Base-by-base conservation (phyloP, 2,329 filamentous ascomycete genomes). In the Rutstroemia sp. region DNA sequence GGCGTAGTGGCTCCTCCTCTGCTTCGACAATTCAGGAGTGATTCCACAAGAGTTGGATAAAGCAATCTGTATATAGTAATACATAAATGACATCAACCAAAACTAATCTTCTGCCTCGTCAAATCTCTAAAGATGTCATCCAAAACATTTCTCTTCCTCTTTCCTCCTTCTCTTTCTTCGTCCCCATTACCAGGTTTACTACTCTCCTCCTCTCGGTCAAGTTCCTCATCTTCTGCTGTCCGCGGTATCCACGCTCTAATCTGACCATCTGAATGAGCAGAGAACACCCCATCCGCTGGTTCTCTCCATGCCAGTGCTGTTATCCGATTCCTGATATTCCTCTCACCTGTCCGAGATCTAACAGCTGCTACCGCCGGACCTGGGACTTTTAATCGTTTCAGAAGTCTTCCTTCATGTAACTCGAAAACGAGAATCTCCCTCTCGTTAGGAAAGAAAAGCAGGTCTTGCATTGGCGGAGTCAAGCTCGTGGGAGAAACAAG, bases 371-470 rank as follows among this genome's bases (percentile, higher is more conserved):
- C 71, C 8, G 73, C 71, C 58, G 76, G 82, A 4, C 78, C 84
- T 2, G 83, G 83, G 6, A 86, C 83, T 46, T 84, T 80, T 12
- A 96, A 75, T 12, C 86, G 82, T 44, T 86, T 86, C 38, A 94
- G 69, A 27, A 92, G 73, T 16, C 76, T 81, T 1, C 92, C 92
- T 57, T 92, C 82, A 57, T 89, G 87, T 46, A 96, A 73, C 63
- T 92, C 86, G 61, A 94, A 87, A 48, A 87, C 78, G 38, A 95
- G 75, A 3, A 97, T 86, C 70, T 96, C 86, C 36, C 82, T 80
- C 58, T 86, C 84, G 58, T 95, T 96, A 0, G 91, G 85, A 77
- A 88, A 95, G 64, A 94, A 83, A 0, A 96, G 73, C 3, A 88
- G 72, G 58, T 92, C 86, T 38, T 81, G 77, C 0, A 78, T 77